Conservation (phyloP, 2,329 filamentous ascomycete species). For the Phoma sp. region DNA sequence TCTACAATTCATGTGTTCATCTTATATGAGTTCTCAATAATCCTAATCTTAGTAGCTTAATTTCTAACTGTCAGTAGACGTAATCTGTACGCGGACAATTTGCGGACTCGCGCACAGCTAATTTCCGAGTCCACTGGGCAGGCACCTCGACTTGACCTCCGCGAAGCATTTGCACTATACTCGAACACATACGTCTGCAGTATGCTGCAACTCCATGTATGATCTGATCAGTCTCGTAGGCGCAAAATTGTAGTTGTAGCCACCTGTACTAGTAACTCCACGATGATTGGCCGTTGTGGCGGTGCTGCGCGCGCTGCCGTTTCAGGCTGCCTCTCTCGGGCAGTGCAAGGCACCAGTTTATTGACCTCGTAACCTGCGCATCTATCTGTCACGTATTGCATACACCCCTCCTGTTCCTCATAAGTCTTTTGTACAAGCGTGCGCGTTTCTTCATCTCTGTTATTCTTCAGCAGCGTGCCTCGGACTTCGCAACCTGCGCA, state of each 20-base stretch:
- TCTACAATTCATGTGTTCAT: too few relatives aligned
- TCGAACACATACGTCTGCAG: neutral
- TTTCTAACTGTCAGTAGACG: too few relatives aligned
- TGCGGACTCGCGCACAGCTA: too few relatives aligned
- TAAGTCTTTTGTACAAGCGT: neutral
- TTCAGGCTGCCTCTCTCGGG: constrained; percentile 16
- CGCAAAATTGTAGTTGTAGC: neutral
- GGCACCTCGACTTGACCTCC: too few relatives aligned
- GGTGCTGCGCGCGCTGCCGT: constrained; percentile 10
- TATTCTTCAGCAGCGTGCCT: neutral
- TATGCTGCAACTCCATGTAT: neutral
- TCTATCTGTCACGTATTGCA: neutral
- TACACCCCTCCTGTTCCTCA: neutral
- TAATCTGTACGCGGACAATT: too few relatives aligned
- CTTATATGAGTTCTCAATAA: too few relatives aligned
- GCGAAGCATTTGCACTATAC: too few relatives aligned
- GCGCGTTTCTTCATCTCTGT: neutral
- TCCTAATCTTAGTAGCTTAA: too few relatives aligned
- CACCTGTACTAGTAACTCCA: neutral
- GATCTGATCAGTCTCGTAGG: neutral
- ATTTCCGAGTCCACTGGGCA: too few relatives aligned
- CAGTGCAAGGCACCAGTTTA: constrained; percentile 19
- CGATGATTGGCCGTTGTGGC: constrained; percentile 4
- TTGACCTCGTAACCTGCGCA: constrained; percentile 3
- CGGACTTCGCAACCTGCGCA: constrained; percentile 4